Percentiles rank a stretch among this genome's conserved stretches.
Conservation (phyloP, 768 basidiomycete genomes). For the Pisolithus marmoratus region DNA sequence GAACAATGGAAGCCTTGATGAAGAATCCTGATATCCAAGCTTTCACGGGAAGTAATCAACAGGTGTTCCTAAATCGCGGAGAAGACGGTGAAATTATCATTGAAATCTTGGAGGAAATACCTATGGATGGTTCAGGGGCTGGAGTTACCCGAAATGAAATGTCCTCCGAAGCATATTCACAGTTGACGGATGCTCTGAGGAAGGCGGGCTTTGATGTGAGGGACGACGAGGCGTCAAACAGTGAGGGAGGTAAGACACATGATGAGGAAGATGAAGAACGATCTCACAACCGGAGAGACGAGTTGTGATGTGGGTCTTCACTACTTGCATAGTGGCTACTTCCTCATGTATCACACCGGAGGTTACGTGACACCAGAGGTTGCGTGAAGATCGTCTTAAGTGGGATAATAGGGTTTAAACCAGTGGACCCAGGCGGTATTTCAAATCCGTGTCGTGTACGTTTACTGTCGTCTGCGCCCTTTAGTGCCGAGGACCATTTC, state of each 20-base stretch:
- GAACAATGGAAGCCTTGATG: conserved; percentile 24
- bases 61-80: conserved; percentile 38
- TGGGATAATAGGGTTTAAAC: not conserved
- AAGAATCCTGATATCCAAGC: conserved; percentile 26
- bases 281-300: conserved; percentile 23
- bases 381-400: not conserved
- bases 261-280: conserved; percentile 29
- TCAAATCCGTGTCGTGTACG: no score
- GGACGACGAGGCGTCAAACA: conserved; percentile 25
- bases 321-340: not conserved
- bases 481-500: no score
- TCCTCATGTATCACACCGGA: not conserved
- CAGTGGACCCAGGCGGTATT: no score
- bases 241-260: conserved; percentile 14
- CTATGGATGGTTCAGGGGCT: conserved; percentile 26
- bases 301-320: conserved; percentile 25
- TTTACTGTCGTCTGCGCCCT: no score
- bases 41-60: conserved; percentile 22
- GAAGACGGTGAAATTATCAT: conserved; percentile 39
- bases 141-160: conserved; percentile 21
- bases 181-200: conserved; percentile 45
- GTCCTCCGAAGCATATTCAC: conserved; percentile 36
- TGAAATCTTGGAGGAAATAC: conserved; percentile 41
- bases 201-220: conserved; percentile 49
- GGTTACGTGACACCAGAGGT: not conserved